Evolutionary conservation across 192 early-diverging fungal genomes (phyloP).

Genomic region (Spizellomyces punctatus): DNA sequence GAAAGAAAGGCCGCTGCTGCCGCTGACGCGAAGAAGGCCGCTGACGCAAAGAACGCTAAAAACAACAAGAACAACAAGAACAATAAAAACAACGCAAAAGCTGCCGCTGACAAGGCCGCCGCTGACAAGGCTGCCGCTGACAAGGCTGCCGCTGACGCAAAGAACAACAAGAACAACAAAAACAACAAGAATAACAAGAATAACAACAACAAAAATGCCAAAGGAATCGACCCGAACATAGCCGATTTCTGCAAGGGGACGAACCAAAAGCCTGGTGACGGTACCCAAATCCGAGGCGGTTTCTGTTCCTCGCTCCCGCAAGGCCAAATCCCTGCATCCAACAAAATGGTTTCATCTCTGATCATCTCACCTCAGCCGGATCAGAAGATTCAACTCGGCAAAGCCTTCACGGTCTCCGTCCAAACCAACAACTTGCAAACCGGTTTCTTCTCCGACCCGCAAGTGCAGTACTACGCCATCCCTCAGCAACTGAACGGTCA

Average conservation of each 20-base stretch:
- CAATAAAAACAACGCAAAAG: too few species aligned
- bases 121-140: not conserved
- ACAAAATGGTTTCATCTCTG: constrained; percentile 43
- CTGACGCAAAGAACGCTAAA: not conserved
- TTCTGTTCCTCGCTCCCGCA: constrained; percentile 24
- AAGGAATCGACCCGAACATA: constrained; percentile 38
- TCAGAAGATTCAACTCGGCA: constrained; percentile 22
- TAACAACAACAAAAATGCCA: constrained; percentile 33
- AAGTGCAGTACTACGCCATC: constrained; percentile 31
- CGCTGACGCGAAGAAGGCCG: not conserved
- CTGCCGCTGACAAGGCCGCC: not conserved
- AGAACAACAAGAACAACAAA: too few species aligned
- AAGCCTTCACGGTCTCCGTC: constrained; percentile 37
- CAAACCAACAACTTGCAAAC: constrained; percentile 36
- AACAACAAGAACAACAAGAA: too few species aligned
- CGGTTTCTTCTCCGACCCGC: constrained; percentile 43
- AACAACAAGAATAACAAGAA: constrained; percentile 10
- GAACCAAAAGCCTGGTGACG: constrained; percentile 9
- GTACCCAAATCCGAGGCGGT: constrained; percentile 32
- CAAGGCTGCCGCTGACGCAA: not conserved
- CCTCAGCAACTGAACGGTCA: constrained; percentile 43
- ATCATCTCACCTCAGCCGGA: constrained; percentile 40
- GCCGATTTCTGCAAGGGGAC: constrained; percentile 27
- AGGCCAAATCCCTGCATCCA: constrained; percentile 35
- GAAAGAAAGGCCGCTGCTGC: not conserved